Percentiles rank a stretch among this genome's conserved stretches.
Evolutionary conservation across 192 early-diverging fungal genomes (phyloP).

Genomic region (Geosiphon pyriformis): DNA sequence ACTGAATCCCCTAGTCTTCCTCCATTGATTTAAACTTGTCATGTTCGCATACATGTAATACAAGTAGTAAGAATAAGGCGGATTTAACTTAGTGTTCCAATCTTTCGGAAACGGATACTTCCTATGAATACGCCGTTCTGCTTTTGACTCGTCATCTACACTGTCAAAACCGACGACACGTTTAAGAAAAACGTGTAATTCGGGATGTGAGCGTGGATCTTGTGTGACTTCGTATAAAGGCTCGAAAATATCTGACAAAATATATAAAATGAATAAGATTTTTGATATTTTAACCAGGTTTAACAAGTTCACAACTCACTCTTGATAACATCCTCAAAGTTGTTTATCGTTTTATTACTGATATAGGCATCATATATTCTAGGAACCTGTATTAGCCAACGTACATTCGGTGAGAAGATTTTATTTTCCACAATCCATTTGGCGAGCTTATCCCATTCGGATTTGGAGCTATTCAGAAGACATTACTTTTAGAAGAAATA

Average conservation of each 20-base stretch:
- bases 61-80: slow-evolving; percentile 91
- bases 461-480: slow-evolving; percentile 3
- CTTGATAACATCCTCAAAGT: slow-evolving; percentile 71
- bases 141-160: slow-evolving; percentile 92
- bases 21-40: slow-evolving; percentile 72
- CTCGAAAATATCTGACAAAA: slow-evolving; percentile 64
- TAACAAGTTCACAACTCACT: slow-evolving; percentile 49
- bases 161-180: slow-evolving; percentile 91
- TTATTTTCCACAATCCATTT: slow-evolving; percentile 90
- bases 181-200: slow-evolving; percentile 89
- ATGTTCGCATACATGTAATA: slow-evolving; percentile 92
- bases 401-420: slow-evolving; percentile 85
- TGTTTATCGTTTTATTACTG: slow-evolving; percentile 49
- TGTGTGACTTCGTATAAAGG: slow-evolving; percentile 89
- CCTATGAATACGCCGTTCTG: slow-evolving; percentile 73
- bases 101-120: slow-evolving; percentile 69
- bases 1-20: slow-evolving; percentile 71
- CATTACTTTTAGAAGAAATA: not conserved
- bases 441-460: slow-evolving; percentile 93
- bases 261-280: too few relatives aligned
- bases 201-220: slow-evolving; percentile 81
- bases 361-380: slow-evolving; percentile 89
- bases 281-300: too few relatives aligned
- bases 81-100: slow-evolving; percentile 62
- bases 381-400: slow-evolving; percentile 92